phyloP scores from a whole-genome alignment of 78 protist genomes.

The Trichosphaerium sp. region DNA sequence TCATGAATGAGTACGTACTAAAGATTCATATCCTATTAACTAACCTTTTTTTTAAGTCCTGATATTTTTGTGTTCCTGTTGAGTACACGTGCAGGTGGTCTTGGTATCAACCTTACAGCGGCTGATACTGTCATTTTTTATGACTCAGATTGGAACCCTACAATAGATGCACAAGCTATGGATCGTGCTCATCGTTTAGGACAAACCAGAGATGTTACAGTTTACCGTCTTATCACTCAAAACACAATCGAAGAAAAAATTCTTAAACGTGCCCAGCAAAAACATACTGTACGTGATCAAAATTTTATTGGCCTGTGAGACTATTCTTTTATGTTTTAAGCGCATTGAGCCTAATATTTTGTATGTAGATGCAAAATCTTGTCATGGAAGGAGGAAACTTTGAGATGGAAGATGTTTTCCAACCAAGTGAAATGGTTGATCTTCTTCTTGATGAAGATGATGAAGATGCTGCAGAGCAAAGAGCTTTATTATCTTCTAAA shows the following conservation, averaged over 20 bases:
- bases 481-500: too few relatives aligned
- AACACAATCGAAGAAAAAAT: slow-evolving; percentile 87
- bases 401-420: too few relatives aligned
- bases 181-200: slow-evolving; percentile 88
- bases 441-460: too few relatives aligned
- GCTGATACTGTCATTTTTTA: slow-evolving; percentile 96
- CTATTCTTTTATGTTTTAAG: not conserved
- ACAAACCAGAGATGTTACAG: slow-evolving; percentile 82
- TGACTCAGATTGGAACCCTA: slow-evolving; percentile 96
- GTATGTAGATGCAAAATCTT: slow-evolving; percentile 51
- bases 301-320: not conserved
- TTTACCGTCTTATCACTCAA: slow-evolving; percentile 63
- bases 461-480: too few relatives aligned
- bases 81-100: slow-evolving; percentile 93
- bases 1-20: too few relatives aligned
- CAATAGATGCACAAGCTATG: slow-evolving; percentile 84
- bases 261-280: slow-evolving; percentile 73
- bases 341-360: not conserved
- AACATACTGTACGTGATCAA: slow-evolving; percentile 19
- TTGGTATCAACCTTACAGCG: slow-evolving; percentile 94
- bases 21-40: too few relatives aligned
- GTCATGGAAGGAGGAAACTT: slow-evolving; percentile 74
- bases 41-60: too few relatives aligned
- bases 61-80: slow-evolving; percentile 72
- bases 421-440: too few relatives aligned